phyloP scores from a whole-genome alignment of 169 alveolate species.

The Plasmodium cynomolgi region DNA sequence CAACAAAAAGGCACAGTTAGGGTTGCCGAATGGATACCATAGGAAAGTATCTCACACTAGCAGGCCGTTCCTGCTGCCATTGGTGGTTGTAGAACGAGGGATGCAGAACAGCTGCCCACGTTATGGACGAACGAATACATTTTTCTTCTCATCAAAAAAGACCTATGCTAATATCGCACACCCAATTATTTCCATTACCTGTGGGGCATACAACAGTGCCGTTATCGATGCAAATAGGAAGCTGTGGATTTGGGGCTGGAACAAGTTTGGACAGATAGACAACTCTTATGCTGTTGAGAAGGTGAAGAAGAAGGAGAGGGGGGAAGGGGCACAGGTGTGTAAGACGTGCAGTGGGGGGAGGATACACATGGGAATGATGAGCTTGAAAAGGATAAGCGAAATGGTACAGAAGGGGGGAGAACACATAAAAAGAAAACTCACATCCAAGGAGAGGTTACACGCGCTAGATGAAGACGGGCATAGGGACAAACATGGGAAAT shows the following conservation, averaged over 20 bases:
- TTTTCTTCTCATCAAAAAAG: background rate
- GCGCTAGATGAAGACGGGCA: background rate
- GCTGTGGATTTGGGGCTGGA: constrained; percentile 73
- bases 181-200: constrained; percentile 34
- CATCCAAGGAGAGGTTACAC: background rate
- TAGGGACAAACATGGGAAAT: background rate
- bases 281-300: constrained; percentile 7
- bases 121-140: background rate
- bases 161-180: constrained; percentile 37
- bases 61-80: constrained; percentile 46
- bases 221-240: constrained; percentile 30
- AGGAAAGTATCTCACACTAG: constrained; percentile 52
- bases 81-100: background rate
- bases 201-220: constrained; percentile 46
- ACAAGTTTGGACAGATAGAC: constrained; percentile 47
- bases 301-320: background rate
- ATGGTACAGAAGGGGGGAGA: background rate
- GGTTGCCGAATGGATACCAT: constrained; percentile 18
- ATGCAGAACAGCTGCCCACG: background rate
- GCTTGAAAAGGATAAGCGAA: background rate
- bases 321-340: background rate
- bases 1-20: constrained; percentile 48
- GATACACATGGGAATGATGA: background rate
- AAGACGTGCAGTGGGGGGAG: background rate
- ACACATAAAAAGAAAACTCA: background rate